Base-by-base conservation (phyloP, 371 early-diverging fungal species). In the Mortierella polycephala region DNA sequence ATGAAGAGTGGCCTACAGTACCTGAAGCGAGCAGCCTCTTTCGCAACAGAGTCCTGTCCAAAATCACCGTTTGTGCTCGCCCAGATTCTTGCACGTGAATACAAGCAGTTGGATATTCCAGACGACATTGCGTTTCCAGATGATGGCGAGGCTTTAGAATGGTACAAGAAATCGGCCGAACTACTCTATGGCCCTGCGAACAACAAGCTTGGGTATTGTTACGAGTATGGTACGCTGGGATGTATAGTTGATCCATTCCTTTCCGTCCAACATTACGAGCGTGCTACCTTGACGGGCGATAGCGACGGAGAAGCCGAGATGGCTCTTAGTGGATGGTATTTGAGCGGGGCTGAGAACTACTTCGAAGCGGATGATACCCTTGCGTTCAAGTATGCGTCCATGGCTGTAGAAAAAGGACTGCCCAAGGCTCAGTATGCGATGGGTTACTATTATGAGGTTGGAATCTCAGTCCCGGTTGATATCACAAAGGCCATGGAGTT, bases 361-460 rank as follows among this genome's bases (percentile, higher is more conserved):
- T 76, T 96, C 16, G 85, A 85, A 18, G 90, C 88, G 55, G 89
- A 89, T 50, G 97, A 98, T 79, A 84, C 88, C 13, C 89, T 92
- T 64, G 97, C 99, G 13, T 98, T 92, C 83, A 80, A 89, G 59
- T 96, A 96, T 95, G 95, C 95, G 39, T 84, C 88, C 57, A 88
- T 89, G 59, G 96, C 98, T 1, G 93, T 96, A 6, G 90, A 91
- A 60, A 86, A 89, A 72, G 91, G 91, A 0, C 69, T 96, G 42
- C 90, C 96, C 21, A 93, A 93, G 74, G 99, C 99, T 6, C 94
- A 96, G 83, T 97, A 94, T 82, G 90, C 96, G 8, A 90, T 99
- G 71, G 99, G 96, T 7, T 95, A 97, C 73, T 96, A 94, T 82
- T 85, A 89, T 60, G 98, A 98, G 81, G 86, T 91, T 65, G 95